Conservation (phyloP, 345 rosid species). For the Gossypium australe region DNA sequence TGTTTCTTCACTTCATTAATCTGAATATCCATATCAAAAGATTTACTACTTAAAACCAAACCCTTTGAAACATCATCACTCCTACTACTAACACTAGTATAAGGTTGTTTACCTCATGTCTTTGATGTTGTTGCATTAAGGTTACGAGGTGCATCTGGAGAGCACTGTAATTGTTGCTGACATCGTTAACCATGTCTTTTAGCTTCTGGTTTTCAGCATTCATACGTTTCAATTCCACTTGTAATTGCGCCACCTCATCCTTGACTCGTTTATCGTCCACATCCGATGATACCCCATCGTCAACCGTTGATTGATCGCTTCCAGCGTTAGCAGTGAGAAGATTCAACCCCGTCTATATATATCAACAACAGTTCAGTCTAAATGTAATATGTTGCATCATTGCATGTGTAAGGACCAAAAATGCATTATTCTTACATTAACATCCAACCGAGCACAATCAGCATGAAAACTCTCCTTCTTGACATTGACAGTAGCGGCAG, state of each 20-base stretch:
- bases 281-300: conserved; percentile 65
- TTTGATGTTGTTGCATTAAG: conserved; percentile 60
- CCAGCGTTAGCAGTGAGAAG: conserved; percentile 62
- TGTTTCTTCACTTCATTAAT: conserved; percentile 28
- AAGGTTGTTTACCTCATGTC: conserved; percentile 6
- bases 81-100: too few relatives aligned
- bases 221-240: conserved; percentile 59
- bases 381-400: too few relatives aligned
- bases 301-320: conserved; percentile 80
- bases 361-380: background rate
- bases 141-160: conserved; percentile 62
- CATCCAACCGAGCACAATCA: conserved; percentile 25
- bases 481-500: conserved; percentile 30
- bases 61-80: too few relatives aligned
- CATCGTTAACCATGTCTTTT: conserved; percentile 71
- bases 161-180: conserved; percentile 53
- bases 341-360: conserved; percentile 63
- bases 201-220: conserved; percentile 66
- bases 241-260: conserved; percentile 52
- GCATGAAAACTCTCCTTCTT: conserved; percentile 45
- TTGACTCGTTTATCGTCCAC: conserved; percentile 47
- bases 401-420: background rate
- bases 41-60: too few relatives aligned
- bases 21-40: too few relatives aligned
- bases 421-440: conserved; percentile 50